These are phyloP conservation scores for Hymenoscyphus linearis DNA, from an alignment of 2,329 filamentous ascomycete species.

Conservation along the genomic window DNA sequence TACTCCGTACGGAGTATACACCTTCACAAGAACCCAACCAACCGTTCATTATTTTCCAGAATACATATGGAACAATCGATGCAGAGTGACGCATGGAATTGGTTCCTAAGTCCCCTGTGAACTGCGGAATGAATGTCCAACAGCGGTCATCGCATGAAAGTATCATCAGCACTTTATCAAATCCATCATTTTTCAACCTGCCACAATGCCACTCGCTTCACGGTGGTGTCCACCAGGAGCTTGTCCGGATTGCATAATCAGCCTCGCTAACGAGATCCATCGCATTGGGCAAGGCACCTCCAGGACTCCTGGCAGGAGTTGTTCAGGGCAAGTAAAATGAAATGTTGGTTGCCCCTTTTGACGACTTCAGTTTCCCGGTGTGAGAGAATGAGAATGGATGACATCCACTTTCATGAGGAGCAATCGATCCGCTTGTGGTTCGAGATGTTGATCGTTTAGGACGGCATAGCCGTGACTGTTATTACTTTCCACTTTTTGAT, in stretches of 20 bases:
- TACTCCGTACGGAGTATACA: no score
- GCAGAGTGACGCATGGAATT: not conserved
- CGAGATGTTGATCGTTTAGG: not conserved
- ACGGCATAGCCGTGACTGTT: not conserved
- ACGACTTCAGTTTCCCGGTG: not conserved
- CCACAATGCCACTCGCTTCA: no score
- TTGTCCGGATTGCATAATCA: slow-evolving; percentile 14
- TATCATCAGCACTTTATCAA: not conserved
- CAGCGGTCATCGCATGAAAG: not conserved
- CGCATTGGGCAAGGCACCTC: not conserved
- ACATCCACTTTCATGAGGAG: not conserved
- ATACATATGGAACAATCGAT: not conserved
- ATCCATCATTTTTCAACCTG: not conserved
- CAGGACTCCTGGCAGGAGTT: no score
- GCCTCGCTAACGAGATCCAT: no score
- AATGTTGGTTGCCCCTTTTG: slow-evolving; percentile 6
- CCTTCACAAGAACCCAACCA: not conserved
- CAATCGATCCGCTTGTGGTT: not conserved
- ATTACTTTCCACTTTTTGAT: not conserved
- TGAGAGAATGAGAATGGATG: not conserved
- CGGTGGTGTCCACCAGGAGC: not conserved
- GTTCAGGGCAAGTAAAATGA: slow-evolving; percentile 11
- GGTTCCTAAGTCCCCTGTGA: not conserved
- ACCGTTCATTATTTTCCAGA: no score
- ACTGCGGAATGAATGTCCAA: not conserved